These are phyloP conservation scores for Phytopythium delawarense DNA, from an alignment of 352 stramenopile genomes.

Conservation along the genomic window DNA sequence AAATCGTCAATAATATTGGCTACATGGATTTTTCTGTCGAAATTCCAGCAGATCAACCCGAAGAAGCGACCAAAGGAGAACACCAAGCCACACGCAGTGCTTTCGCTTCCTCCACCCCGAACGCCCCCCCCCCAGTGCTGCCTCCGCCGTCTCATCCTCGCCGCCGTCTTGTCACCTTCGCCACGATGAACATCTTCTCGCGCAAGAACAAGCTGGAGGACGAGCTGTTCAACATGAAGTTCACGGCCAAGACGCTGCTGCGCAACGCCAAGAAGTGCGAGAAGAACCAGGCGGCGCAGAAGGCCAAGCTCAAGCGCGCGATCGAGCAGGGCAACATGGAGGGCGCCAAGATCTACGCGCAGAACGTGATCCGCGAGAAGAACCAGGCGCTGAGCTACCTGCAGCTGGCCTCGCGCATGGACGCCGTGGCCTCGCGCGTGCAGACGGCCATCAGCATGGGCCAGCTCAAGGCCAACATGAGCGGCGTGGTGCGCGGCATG, in stretches of 20 bases:
- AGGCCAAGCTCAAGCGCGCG: slow-evolving; percentile 96
- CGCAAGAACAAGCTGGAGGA: slow-evolving; percentile 84
- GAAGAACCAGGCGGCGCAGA: slow-evolving; percentile 94
- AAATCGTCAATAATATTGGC: too few relatives aligned
- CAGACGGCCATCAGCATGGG: slow-evolving; percentile 97
- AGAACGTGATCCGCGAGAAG: slow-evolving; percentile 86
- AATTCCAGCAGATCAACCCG: too few relatives aligned
- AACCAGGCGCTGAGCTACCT: slow-evolving; percentile 94
- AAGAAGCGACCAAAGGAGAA: too few relatives aligned
- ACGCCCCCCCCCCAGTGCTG: too few relatives aligned
- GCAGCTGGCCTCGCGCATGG: slow-evolving; percentile 93
- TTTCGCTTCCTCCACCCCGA: too few relatives aligned
- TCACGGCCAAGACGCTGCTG: slow-evolving; percentile 87
- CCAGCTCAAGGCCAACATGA: slow-evolving; percentile 94
- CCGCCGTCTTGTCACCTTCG: too few relatives aligned
- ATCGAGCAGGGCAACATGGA: slow-evolving; percentile 97
- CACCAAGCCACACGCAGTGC: too few relatives aligned
- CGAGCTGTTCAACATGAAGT: slow-evolving; percentile 90
- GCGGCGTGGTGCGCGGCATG: slow-evolving; percentile 96
- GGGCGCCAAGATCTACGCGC: slow-evolving; percentile 96
- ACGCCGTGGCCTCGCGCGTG: slow-evolving; percentile 94
- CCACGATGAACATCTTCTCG: slow-evolving; percentile 80
- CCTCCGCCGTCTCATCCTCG: too few relatives aligned
- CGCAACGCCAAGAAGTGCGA: slow-evolving; percentile 96
- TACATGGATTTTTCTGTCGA: too few relatives aligned